phyloP scores from a whole-genome alignment of 306 rosid genomes.

The Vigna hirtella region DNA sequence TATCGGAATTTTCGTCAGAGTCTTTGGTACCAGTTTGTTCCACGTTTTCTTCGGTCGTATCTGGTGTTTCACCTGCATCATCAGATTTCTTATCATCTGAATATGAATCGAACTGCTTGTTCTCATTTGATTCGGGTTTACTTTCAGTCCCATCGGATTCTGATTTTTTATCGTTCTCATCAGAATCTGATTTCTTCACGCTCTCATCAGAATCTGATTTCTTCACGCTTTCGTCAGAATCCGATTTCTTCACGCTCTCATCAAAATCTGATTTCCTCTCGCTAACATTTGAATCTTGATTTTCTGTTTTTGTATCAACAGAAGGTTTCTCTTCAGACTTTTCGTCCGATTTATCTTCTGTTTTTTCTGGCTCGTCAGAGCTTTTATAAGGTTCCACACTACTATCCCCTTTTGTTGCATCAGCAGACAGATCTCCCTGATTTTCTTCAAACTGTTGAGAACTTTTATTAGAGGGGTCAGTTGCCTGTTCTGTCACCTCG shows the following conservation, averaged over 20 bases:
- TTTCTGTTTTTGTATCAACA: conserved; percentile 53
- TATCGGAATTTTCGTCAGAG: conserved; percentile 53
- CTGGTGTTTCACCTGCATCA: conserved; percentile 47
- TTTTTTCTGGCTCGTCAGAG: conserved; percentile 33
- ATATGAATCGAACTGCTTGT: conserved; percentile 35
- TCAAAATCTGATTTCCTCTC: conserved; percentile 41
- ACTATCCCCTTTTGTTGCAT: conserved; percentile 67
- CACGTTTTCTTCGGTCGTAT: conserved; percentile 58
- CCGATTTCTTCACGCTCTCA: conserved; percentile 47
- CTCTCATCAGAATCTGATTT: conserved; percentile 42
- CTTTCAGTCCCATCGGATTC: conserved; percentile 49
- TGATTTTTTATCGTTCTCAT: conserved; percentile 39
- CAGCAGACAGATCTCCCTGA: conserved; percentile 77
- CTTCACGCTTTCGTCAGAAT: conserved; percentile 49
- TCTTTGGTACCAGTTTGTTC: conserved; percentile 59
- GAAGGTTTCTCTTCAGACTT: conserved; percentile 52
- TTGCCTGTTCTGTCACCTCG: conserved; percentile 52
- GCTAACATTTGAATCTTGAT: conserved; percentile 44
- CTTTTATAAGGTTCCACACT: conserved; percentile 47
- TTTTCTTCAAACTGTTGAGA: conserved; percentile 74
- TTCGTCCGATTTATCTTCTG: conserved; percentile 48
- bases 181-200: conserved; percentile 46
- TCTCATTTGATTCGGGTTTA: conserved; percentile 33
- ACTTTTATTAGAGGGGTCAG: conserved; percentile 52
- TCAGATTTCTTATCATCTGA: conserved; percentile 55